Evolutionary conservation across 2,329 filamentous ascomycete species (phyloP).

Genomic region (Penicillium sp.): DNA sequence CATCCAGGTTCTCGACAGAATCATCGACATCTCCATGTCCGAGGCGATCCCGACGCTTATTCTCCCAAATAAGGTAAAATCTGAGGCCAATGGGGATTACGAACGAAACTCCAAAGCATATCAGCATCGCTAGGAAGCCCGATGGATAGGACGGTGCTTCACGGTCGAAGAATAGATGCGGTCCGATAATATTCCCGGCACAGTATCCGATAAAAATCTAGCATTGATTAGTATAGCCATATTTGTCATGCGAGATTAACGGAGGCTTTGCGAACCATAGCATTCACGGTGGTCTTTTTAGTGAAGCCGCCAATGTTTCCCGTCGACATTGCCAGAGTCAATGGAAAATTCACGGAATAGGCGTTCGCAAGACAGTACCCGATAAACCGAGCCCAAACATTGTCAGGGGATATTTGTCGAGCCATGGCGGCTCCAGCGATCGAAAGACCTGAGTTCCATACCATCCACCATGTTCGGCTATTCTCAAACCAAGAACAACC

Average conservation of each 20-base stretch:
- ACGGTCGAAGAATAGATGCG: slow-evolving; percentile 40
- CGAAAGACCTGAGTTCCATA: neutral
- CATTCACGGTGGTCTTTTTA: slow-evolving; percentile 51
- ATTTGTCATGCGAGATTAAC: neutral
- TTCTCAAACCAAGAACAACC: slow-evolving; percentile 9
- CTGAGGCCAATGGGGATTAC: neutral
- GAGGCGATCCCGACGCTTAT: neutral
- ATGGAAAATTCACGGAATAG: slow-evolving; percentile 37
- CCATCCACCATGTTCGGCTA: neutral
- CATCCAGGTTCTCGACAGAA: neutral
- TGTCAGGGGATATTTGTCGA: neutral
- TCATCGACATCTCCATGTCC: neutral
- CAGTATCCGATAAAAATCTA: slow-evolving; percentile 44
- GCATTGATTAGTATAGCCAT: neutral
- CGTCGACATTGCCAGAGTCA: slow-evolving; percentile 41
- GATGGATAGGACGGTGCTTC: slow-evolving; percentile 8
- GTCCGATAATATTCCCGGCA: slow-evolving; percentile 46
- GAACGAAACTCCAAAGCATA: neutral
- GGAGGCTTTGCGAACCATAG: slow-evolving; percentile 26
- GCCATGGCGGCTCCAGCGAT: slow-evolving; percentile 2
- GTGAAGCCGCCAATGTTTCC: slow-evolving; percentile 52
- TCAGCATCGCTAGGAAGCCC: neutral
- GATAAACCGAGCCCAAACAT: slow-evolving; percentile 1
- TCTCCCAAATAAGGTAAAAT: slow-evolving; percentile 5
- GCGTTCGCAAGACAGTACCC: slow-evolving; percentile 31